Conservation (phyloP, 1,284 basidiomycete species). For the Cutaneotrichosporon sp. region DNA sequence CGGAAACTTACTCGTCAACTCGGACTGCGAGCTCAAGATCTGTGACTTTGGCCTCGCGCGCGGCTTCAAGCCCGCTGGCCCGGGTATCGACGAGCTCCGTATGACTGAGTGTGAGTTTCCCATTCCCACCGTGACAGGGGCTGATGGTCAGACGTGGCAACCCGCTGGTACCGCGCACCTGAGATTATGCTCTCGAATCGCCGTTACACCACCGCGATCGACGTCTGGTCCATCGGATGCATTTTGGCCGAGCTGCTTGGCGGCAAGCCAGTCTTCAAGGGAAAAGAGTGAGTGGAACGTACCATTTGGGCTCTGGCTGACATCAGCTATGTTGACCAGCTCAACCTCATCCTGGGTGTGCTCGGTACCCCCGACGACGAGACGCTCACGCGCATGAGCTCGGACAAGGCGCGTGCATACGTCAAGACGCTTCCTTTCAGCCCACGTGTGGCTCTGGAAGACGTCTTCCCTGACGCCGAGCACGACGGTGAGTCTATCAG, state of each 20-base stretch:
- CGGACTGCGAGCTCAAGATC: constrained; percentile 95
- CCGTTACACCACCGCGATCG: constrained; percentile 61
- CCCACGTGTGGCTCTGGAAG: constrained; percentile 66
- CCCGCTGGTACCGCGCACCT: constrained; percentile 93
- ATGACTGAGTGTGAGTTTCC: constrained; percentile 46
- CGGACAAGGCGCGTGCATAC: constrained; percentile 90
- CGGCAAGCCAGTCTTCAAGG: constrained; percentile 91
- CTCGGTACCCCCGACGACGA: constrained; percentile 82
- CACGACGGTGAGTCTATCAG: constrained; percentile 62
- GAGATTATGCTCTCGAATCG: constrained; percentile 78
- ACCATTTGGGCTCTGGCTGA: constrained; percentile 62
- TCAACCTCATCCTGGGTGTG: constrained; percentile 59
- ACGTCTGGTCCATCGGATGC: constrained; percentile 96
- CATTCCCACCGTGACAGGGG: not conserved
- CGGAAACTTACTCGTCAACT: constrained; percentile 86
- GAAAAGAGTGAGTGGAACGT: constrained; percentile 71
- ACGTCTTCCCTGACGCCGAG: constrained; percentile 77
- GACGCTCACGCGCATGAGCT: constrained; percentile 79
- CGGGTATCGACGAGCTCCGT: constrained; percentile 52
- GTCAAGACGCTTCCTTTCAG: constrained; percentile 81
- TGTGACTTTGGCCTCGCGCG: constrained; percentile 94
- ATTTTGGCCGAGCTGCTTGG: constrained; percentile 89
- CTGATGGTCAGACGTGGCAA: constrained; percentile 49
- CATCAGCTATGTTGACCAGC: constrained; percentile 61
- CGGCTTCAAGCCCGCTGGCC: constrained; percentile 45